Evolutionary conservation across 805 yeast genomes (phyloP), one percentile per base, ranked within the genome.

Genomic region (Groenewaldozyma salmanticensis): DNA sequence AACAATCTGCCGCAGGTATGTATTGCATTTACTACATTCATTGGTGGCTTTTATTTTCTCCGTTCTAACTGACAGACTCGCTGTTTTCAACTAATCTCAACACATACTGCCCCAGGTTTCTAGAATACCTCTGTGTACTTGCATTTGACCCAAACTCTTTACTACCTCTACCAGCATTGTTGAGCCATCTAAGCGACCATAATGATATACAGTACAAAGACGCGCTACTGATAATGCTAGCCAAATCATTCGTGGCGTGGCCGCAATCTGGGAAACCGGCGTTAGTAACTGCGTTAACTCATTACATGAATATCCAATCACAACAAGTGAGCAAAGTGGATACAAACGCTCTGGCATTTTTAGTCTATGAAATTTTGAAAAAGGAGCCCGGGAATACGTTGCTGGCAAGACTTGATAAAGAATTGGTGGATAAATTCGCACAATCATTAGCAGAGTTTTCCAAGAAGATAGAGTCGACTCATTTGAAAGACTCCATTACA

Each of bases 81-180:
- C 13, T 24, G 29, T 33, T 7, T 15, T 22, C 21, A 37, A 22
- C 20, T n/a, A n/a, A n/a, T 22, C 18, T 17, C 18, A 34, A 1
- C 21, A 44, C 34, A 11, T 47, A 21, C 43, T 46, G 35, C 54
- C 29, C 58, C 27, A 46, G 54, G 42, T 48, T 55, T 19, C 44
- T 48, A 31, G 63, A 59, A 45, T 58, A 58, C 43, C 20, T 59
- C 3, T 32, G 45, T 13, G 21, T 31, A n/a, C 47, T 58, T 31
- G 42, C 51, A 15, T 33, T 35, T 5, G 60, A 57, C 29, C 40
- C 46, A 4, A 48, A 47, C 22, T 42, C 55, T 11, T 22, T 44
- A 4, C 39, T 57, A n/a, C 49, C 52, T 3, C 33, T 54, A 39
- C 48, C 49, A 13, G 35, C 35, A 1, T 34, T 55, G 34, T 24